Conservation (phyloP, 495 filamentous ascomycete species). For the Talaromyces nanjingensis region DNA sequence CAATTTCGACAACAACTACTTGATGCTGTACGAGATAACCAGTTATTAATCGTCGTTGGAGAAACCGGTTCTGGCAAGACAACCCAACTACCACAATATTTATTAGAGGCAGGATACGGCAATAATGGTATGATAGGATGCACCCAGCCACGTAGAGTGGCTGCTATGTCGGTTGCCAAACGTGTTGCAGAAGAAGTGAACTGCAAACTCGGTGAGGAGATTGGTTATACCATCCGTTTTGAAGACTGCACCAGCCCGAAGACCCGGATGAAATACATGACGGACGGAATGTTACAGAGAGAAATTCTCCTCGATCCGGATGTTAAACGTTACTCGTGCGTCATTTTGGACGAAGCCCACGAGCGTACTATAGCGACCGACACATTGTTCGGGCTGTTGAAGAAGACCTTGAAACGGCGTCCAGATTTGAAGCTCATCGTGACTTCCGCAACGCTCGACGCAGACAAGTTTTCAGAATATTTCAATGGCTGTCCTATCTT, state of each 20-base stretch:
- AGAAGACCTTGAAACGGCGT: conserved; percentile 83
- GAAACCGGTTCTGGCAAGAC: conserved; percentile 98
- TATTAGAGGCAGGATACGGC: conserved; percentile 87
- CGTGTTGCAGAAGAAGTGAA: conserved; percentile 97
- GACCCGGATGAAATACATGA: conserved; percentile 99
- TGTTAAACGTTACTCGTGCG: conserved; percentile 81
- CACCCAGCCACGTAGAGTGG: conserved; percentile 94
- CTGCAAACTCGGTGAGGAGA: conserved; percentile 81
- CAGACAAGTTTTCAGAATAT: conserved; percentile 94
- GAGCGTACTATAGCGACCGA: conserved; percentile 96
- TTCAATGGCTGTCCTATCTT: conserved; percentile 95
- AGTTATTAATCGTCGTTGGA: conserved; percentile 91
- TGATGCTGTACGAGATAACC: conserved; percentile 80
- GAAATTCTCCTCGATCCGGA: conserved; percentile 90
- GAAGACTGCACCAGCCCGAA: conserved; percentile 87
- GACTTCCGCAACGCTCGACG: conserved; percentile 92
- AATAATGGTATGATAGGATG: conserved; percentile 92
- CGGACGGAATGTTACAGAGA: conserved; percentile 94
- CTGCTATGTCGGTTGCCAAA: conserved; percentile 94
- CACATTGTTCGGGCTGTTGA: conserved; percentile 87
- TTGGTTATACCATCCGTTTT: conserved; percentile 97
- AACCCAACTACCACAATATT: conserved; percentile 90
- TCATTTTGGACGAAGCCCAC: conserved; percentile 98
- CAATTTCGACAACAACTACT: conserved; percentile 85
- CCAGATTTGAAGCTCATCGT: conserved; percentile 92